Percentiles rank a stretch among this genome's conserved stretches.
phyloP scores from a whole-genome alignment of 257 asterid species.

The Solanum chiquidenum region DNA sequence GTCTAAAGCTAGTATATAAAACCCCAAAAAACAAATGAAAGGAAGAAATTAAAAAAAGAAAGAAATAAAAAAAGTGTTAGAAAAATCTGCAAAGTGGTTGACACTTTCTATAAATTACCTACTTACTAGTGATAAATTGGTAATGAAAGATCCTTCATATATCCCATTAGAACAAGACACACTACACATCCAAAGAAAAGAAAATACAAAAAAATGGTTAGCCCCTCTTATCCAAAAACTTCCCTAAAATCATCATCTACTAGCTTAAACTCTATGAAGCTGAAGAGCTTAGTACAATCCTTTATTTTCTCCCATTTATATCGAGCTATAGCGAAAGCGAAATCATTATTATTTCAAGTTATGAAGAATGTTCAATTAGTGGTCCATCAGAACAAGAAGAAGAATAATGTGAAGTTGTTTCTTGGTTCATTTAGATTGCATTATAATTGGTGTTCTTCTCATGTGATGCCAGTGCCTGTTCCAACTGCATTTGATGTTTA shows the following conservation, averaged over 20 bases:
- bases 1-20: not conserved
- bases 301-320: conserved; percentile 49
- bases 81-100: conserved; percentile 46
- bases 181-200: not conserved
- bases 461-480: conserved; percentile 26
- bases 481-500: conserved; percentile 14
- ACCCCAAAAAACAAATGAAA: not conserved
- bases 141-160: conserved; percentile 47
- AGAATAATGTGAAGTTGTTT: conserved; percentile 30
- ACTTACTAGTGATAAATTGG: conserved; percentile 41
- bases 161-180: conserved; percentile 13
- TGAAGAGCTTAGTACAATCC: conserved; percentile 42
- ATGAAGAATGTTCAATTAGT: conserved; percentile 30
- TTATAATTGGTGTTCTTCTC: conserved; percentile 84
- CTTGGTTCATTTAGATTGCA: conserved; percentile 73
- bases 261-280: conserved; percentile 31
- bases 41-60: not conserved
- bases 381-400: not conserved
- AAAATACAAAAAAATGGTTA: conserved; percentile 4
- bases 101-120: conserved; percentile 54
- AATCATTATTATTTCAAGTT: conserved; percentile 33
- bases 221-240: conserved; percentile 35
- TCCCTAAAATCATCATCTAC: conserved; percentile 30
- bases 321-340: conserved; percentile 35
- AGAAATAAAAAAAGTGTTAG: conserved; percentile 5